Evolutionary conservation across 495 filamentous ascomycete genomes (phyloP).

Genomic region (Neurospora sp.): DNA sequence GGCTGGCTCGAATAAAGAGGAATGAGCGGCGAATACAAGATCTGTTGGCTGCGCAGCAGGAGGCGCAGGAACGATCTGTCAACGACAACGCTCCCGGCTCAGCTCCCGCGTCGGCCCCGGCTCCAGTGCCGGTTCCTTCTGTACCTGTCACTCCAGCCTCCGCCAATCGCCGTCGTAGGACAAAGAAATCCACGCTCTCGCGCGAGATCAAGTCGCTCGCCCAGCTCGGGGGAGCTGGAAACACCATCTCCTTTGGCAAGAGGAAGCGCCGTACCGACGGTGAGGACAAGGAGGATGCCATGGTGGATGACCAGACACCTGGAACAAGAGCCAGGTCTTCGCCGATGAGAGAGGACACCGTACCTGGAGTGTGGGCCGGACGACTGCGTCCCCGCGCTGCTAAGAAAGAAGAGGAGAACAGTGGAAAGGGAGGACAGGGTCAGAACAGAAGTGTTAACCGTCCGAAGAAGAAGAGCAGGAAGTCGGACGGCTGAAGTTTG

Average conservation of each 20-base stretch:
- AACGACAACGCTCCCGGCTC: background rate
- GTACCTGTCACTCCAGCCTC: no score
- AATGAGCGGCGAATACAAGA: background rate
- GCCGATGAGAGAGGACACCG: background rate
- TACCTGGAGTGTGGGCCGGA: background rate
- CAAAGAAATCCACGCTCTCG: background rate
- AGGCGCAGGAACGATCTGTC: background rate
- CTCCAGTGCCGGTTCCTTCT: background rate
- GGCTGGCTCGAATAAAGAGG: background rate
- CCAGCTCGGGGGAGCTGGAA: background rate
- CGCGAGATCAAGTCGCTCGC: background rate
- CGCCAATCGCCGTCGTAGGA: background rate
- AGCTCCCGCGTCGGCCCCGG: background rate
- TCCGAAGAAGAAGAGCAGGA: background rate
- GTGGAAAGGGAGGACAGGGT: background rate
- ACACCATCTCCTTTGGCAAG: background rate
- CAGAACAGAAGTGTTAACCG: background rate
- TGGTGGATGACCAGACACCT: background rate
- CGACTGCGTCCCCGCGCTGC: background rate
- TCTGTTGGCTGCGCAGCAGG: background rate
- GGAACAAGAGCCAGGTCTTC: background rate
- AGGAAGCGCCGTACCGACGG: background rate
- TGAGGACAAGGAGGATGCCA: background rate
- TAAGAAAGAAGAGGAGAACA: background rate
- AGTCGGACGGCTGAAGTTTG: background rate